Percentiles rank a stretch among this genome's conserved stretches.
Conservation (phyloP, 108 stramenopile genomes). For the Nannochloropsis gaditana region DNA sequence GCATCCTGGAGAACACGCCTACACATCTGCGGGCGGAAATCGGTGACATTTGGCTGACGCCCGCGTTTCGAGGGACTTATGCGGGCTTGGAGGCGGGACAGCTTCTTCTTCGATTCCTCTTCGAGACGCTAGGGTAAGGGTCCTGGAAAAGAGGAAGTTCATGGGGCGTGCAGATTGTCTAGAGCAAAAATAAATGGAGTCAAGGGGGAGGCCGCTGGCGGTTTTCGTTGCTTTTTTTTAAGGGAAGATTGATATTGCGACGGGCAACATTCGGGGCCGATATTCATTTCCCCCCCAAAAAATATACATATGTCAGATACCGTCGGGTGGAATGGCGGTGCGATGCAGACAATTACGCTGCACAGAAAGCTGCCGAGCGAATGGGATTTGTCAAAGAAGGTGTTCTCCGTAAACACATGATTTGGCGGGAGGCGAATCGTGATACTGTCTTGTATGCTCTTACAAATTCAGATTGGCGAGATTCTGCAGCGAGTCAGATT, state of each 20-base stretch:
- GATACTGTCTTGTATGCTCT: conserved; percentile 34
- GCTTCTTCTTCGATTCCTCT: conserved; percentile 36
- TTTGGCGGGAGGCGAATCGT: conserved; percentile 38
- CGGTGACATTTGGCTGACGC: conserved; percentile 45
- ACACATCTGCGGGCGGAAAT: conserved; percentile 37
- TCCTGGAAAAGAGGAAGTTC: too few species aligned
- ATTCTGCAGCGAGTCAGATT: neutral
- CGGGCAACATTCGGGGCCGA: too few species aligned
- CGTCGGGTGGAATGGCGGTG: conserved; percentile 37
- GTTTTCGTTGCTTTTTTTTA: too few species aligned
- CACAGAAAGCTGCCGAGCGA: conserved; percentile 3
- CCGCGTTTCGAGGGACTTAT: conserved; percentile 32
- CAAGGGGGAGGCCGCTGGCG: too few species aligned
- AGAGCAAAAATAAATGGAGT: too few species aligned
- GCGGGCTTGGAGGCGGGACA: conserved; percentile 24
- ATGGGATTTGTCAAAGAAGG: conserved; percentile 37
- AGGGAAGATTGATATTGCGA: too few species aligned
- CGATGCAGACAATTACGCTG: conserved; percentile 34
- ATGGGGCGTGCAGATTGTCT: too few species aligned
- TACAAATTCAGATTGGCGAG: conserved; percentile 39
- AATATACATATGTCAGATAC: neutral
- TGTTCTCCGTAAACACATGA: conserved; percentile 42
- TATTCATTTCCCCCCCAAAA: too few species aligned
- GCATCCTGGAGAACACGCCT: conserved; percentile 37
- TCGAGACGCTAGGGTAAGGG: conserved; percentile 22